phyloP scores from a whole-genome alignment of 2,329 filamentous ascomycete genomes.

The Tolypocladium cylindrosporum region DNA sequence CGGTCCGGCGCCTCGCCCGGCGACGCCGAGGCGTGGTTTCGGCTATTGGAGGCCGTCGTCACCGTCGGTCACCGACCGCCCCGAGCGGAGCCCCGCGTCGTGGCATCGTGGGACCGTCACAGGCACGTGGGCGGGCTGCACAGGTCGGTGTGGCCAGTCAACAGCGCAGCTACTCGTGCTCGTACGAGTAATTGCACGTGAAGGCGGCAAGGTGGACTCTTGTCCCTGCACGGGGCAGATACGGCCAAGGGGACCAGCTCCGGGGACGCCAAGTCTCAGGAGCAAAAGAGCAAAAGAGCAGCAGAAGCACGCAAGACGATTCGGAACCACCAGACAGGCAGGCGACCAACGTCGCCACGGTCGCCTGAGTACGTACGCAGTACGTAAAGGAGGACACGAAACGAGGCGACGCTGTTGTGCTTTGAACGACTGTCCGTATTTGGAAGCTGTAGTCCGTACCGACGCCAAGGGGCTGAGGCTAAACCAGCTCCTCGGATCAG shows the following conservation, averaged over 20 bases:
- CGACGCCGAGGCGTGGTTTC: neutral
- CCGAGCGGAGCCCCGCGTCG: constrained; percentile 4
- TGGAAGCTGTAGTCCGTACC: constrained; percentile 1
- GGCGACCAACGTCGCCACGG: neutral
- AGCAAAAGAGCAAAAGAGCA: neutral
- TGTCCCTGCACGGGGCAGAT: neutral
- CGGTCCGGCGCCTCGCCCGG: neutral
- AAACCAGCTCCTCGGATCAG: constrained; percentile 1
- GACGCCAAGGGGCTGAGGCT: neutral
- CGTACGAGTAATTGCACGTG: neutral
- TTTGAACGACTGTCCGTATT: neutral
- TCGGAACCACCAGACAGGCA: neutral
- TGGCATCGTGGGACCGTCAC: neutral
- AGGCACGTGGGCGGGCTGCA: neutral
- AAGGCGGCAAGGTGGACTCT: neutral
- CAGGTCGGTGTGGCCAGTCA: neutral
- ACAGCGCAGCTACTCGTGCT: too few species aligned
- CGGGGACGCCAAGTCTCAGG: neutral
- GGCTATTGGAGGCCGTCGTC: neutral
- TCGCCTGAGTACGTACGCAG: neutral
- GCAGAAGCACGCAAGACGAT: neutral
- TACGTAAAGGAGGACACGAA: neutral
- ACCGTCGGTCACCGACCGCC: constrained; percentile 3
- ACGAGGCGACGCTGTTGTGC: neutral
- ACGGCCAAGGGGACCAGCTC: neutral